Evolutionary conservation across 2,329 filamentous ascomycete genomes (phyloP).

Genomic region (Endoconidiophora laricicola): DNA sequence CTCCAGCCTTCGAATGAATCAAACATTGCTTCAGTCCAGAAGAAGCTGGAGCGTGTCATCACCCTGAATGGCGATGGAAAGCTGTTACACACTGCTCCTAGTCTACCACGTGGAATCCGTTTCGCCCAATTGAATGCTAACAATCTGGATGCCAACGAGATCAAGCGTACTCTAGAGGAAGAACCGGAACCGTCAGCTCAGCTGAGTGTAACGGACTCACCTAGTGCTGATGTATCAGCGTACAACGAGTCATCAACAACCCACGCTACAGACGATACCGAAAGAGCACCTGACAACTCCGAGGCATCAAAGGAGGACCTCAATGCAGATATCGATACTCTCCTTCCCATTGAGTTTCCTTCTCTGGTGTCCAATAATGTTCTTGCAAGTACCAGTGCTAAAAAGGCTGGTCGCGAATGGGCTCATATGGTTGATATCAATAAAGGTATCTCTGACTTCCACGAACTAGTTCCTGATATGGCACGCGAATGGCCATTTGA

Average conservation of each 20-base stretch:
- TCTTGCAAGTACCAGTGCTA: constrained; percentile 53
- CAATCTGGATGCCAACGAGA: constrained; percentile 52
- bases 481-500: constrained; percentile 93
- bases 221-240: no score
- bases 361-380: constrained; percentile 71
- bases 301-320: constrained; percentile 7
- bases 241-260: constrained; percentile 4
- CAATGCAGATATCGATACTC: constrained; percentile 52
- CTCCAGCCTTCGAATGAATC: constrained; percentile 20
- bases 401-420: constrained; percentile 73
- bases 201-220: no score
- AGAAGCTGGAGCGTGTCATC: constrained; percentile 68
- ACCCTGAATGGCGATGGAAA: constrained; percentile 63
- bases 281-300: constrained; percentile 17
- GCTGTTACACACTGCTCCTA: constrained; percentile 66
- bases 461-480: constrained; percentile 88
- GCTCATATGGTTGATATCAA: constrained; percentile 97
- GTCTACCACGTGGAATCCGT: constrained; percentile 61
- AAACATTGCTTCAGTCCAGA: constrained; percentile 19
- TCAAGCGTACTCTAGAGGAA: constrained; percentile 32
- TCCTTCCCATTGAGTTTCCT: constrained; percentile 85
- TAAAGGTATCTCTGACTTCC: constrained; percentile 83
- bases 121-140: constrained; percentile 39
- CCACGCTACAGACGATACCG: constrained; percentile 14
- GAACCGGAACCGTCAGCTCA: constrained; percentile 24